Base-by-base conservation (phyloP, 2,329 filamentous ascomycete genomes). In the Aureobasidium subglaciale region DNA sequence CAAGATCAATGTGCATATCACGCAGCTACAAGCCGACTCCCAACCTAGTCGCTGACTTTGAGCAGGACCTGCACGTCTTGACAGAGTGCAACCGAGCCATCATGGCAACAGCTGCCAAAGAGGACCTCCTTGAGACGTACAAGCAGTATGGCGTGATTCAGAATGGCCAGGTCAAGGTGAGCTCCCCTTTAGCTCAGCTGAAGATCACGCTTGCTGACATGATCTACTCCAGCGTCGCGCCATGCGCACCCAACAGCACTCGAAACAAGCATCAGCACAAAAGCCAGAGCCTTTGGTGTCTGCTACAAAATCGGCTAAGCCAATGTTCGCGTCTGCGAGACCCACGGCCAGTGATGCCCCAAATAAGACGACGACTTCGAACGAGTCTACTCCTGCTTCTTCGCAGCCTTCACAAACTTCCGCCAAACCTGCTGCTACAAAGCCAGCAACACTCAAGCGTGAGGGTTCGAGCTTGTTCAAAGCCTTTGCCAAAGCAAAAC, bases 101-200 rank as follows among this genome's bases (percentile, higher is more conserved):
- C 9, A 71, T 78, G 16, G 75, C 76, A 7, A 74, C 84, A 3
- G 75, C 79, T 50, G 70, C 72, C 9, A 71, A 76, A 11, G 81
- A 86, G 50, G 84, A 88, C 60, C 77, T 82, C 4, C 66, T 84
- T 38, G 75, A 81, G 54, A 72, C 74, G 34, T 80, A 78, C 63
- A 81, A 79, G 61, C 75, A 77, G 30, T 91, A 88, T 65, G 88
- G 90, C 6, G 82, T 83, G 50, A 91, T 96, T 58, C 75, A 79
- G 50, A 96, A 95, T 63, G 77, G 82, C 3, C 74, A 86, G 62
- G 83, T 87, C 55, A 83, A 78, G 72, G 77, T 76, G 69, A 38
- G 15, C 10, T 35, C 20, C 13, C 5, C 18, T 29, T 5, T 30
- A 41, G 11, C 10, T 2, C 15, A 42, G 27, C 27, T 9, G 11